These are phyloP conservation scores for Talaromyces amestolkiae DNA, from an alignment of 2,329 filamentous ascomycete species.

Conservation along the genomic window DNA sequence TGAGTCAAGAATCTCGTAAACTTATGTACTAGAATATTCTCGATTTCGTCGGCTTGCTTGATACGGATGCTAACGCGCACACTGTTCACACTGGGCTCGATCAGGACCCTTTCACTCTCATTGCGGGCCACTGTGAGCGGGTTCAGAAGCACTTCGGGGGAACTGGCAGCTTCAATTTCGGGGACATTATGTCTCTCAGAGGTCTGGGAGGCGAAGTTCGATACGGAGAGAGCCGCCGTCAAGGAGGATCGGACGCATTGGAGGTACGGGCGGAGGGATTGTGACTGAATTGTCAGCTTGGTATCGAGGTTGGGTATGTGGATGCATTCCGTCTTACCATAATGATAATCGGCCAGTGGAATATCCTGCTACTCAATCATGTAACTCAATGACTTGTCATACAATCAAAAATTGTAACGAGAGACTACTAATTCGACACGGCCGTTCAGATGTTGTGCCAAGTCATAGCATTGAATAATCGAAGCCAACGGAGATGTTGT, in stretches of 20 bases:
- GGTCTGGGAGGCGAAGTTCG: slow-evolving; percentile 96
- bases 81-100: slow-evolving; percentile 95
- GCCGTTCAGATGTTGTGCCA: not conserved
- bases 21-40: slow-evolving; percentile 96
- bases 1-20: slow-evolving; percentile 96
- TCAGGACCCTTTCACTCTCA: slow-evolving; percentile 93
- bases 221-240: slow-evolving; percentile 87
- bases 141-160: slow-evolving; percentile 89
- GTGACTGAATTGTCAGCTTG: slow-evolving; percentile 59
- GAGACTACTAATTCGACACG: not conserved
- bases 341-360: slow-evolving; percentile 1
- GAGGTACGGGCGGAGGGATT: slow-evolving; percentile 94
- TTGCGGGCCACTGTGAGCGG: slow-evolving; percentile 89
- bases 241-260: slow-evolving; percentile 93
- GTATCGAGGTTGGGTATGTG: not conserved
- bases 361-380: not conserved
- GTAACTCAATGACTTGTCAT: not conserved
- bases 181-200: slow-evolving; percentile 97
- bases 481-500: not conserved
- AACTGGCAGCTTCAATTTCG: slow-evolving; percentile 89
- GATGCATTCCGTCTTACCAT: slow-evolving; percentile 10
- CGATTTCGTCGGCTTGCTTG: slow-evolving; percentile 99
- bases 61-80: slow-evolving; percentile 97
- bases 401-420: not conserved
- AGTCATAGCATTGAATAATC: not conserved